A percentile compares a stretch with the other conserved stretches of the same genome.
Evolutionary conservation across 768 basidiomycete species (phyloP).

Genomic region (Boletus rubescentipes): DNA sequence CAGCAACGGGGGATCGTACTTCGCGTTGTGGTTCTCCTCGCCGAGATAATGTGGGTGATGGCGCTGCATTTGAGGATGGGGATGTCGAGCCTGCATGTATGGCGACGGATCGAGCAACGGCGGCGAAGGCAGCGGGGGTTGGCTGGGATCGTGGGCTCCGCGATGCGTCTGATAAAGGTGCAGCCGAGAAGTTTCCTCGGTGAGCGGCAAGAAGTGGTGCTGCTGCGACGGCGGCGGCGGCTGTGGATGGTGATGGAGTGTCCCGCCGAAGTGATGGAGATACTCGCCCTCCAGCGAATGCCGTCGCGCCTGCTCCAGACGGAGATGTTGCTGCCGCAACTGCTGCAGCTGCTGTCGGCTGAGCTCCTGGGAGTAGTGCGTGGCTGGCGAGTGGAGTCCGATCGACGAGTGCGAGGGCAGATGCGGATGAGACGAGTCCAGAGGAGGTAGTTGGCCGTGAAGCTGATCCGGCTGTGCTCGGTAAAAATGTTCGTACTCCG

Average conservation of each 20-base stretch:
- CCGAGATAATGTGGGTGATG: slow-evolving; percentile 36
- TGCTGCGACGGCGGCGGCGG: slow-evolving; percentile 30
- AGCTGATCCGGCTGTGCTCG: slow-evolving; percentile 31
- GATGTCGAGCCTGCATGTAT: slow-evolving; percentile 31
- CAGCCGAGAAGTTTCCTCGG: slow-evolving; percentile 31
- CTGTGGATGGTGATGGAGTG: slow-evolving; percentile 29
- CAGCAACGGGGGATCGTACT: slow-evolving; percentile 45
- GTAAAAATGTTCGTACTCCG: slow-evolving; percentile 48
- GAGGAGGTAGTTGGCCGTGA: slow-evolving; percentile 46
- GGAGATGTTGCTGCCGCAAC: slow-evolving; percentile 37
- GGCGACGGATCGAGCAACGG: slow-evolving; percentile 34
- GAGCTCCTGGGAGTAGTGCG: slow-evolving; percentile 49
- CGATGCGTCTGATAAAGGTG: slow-evolving; percentile 37
- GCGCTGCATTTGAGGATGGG: slow-evolving; percentile 35
- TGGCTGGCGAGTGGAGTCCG: slow-evolving; percentile 32
- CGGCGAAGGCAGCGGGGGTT: slow-evolving; percentile 27
- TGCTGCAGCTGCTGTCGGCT: slow-evolving; percentile 44
- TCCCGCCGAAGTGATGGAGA: slow-evolving; percentile 39
- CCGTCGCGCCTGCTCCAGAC: slow-evolving; percentile 32
- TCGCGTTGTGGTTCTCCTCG: slow-evolving; percentile 38
- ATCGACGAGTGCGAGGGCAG: slow-evolving; percentile 54
- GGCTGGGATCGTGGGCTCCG: slow-evolving; percentile 34
- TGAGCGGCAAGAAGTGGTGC: slow-evolving; percentile 25
- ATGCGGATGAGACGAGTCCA: slow-evolving; percentile 47
- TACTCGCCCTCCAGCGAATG: slow-evolving; percentile 38